These are phyloP conservation scores for Ophiobolus disseminans DNA, from an alignment of 2,329 filamentous ascomycete species.

Conservation along the genomic window DNA sequence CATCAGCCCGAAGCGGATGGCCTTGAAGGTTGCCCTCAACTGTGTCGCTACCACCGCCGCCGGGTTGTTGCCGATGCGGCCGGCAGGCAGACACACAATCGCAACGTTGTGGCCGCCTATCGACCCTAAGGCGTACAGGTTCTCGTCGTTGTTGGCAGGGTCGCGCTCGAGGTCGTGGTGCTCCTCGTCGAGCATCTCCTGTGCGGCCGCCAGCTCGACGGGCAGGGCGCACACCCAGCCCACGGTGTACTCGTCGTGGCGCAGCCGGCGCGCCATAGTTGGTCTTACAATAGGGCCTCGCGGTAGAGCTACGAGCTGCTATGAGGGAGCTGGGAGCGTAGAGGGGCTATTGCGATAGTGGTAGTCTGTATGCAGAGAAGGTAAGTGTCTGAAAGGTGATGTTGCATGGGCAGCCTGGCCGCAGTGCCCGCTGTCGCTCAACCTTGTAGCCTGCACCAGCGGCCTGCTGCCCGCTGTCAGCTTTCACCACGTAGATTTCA, in stretches of 20 bases:
- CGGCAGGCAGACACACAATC: constrained; percentile 40
- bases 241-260: constrained; percentile 32
- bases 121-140: constrained; percentile 26
- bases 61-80: constrained; percentile 39
- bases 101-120: constrained; percentile 44
- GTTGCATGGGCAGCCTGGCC: neutral
- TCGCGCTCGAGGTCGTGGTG: constrained; percentile 25
- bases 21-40: constrained; percentile 36
- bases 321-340: neutral
- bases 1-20: constrained; percentile 49
- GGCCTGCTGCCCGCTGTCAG: neutral
- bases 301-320: neutral
- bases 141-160: constrained; percentile 26
- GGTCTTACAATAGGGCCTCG: neutral
- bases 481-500: too few species aligned
- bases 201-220: constrained; percentile 23
- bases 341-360: neutral
- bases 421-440: neutral
- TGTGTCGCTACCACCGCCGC: constrained; percentile 39
- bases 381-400: neutral
- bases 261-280: constrained; percentile 9
- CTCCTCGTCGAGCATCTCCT: constrained; percentile 13
- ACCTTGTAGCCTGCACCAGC: neutral
- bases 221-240: constrained; percentile 25
- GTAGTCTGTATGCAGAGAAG: neutral